Conservation (phyloP, 139 green algal species). For the Diplosphaera chodatii region DNA sequence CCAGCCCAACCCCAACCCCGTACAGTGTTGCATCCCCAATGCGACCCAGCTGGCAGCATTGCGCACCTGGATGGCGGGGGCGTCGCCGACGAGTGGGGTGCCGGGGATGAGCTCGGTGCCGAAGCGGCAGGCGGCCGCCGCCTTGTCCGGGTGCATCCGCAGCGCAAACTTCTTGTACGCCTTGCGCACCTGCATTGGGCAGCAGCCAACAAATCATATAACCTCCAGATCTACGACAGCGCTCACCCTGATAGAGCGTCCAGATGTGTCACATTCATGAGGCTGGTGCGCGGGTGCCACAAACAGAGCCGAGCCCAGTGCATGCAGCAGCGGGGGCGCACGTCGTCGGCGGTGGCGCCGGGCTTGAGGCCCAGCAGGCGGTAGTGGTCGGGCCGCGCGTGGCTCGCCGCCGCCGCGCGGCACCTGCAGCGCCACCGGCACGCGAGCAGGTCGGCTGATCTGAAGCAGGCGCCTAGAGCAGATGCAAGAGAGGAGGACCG, state of each 20-base stretch:
- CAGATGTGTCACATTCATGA: too few species aligned
- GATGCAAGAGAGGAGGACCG: too few species aligned
- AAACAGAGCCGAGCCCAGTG: not conserved
- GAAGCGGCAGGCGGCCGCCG: conserved; percentile 19
- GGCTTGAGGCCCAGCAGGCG: conserved; percentile 43
- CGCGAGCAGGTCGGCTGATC: too few species aligned
- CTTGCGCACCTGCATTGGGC: conserved; percentile 20
- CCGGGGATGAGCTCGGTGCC: not conserved
- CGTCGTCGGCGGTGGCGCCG: conserved; percentile 12
- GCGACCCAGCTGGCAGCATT: too few species aligned
- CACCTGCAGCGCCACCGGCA: too few species aligned
- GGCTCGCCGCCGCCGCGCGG: conserved; percentile 1
- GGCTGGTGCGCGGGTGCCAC: too few species aligned
- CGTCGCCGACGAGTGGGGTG: not conserved
- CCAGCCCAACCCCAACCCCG: too few species aligned
- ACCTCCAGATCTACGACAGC: too few species aligned
- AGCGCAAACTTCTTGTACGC: conserved; percentile 42
- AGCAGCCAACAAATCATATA: not conserved
- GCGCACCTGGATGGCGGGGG: conserved; percentile 1
- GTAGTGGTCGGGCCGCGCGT: conserved; percentile 44
- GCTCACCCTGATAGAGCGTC: too few species aligned
- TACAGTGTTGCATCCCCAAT: too few species aligned
- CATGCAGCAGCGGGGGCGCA: not conserved
- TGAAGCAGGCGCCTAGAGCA: too few species aligned
- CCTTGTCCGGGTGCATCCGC: conserved; percentile 50